phyloP scores from a whole-genome alignment of 2,329 filamentous ascomycete genomes.

The Sclerotinia trifoliorum region DNA sequence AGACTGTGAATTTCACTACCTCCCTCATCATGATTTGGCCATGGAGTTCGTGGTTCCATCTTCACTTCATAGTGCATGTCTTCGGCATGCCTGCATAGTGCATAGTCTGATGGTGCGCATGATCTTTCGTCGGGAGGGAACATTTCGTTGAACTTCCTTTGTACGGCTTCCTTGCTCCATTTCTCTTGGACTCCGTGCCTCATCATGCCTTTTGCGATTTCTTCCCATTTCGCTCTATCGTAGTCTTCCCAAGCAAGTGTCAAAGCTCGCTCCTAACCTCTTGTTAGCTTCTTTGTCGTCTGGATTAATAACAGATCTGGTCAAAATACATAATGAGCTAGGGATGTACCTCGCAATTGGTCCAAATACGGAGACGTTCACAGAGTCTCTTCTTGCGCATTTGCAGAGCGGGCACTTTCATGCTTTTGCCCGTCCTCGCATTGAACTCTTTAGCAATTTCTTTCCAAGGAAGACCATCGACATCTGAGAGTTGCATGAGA shows the following conservation, averaged over 20 bases:
- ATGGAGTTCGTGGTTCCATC: slow-evolving; percentile 13
- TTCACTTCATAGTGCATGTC: background rate
- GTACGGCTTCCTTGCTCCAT: slow-evolving; percentile 40
- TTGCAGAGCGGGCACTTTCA: slow-evolving; percentile 41
- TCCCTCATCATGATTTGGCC: slow-evolving; percentile 10
- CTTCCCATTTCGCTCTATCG: slow-evolving; percentile 39
- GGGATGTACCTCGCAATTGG: slow-evolving; percentile 30
- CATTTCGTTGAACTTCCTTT: slow-evolving; percentile 41
- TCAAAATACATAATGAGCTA: slow-evolving; percentile 19
- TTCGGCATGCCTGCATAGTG: background rate
- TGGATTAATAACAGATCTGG: slow-evolving; percentile 23
- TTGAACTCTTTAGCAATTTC: slow-evolving; percentile 38
- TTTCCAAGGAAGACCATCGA: slow-evolving; percentile 41
- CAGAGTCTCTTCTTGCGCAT: slow-evolving; percentile 43
- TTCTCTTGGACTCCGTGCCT: slow-evolving; percentile 39
- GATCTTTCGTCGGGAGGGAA: slow-evolving; percentile 22
- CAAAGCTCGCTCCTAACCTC: slow-evolving; percentile 37
- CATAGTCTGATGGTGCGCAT: background rate
- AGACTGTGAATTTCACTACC: slow-evolving; percentile 6
- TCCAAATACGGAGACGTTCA: slow-evolving; percentile 38
- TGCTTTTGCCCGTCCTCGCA: slow-evolving; percentile 36
- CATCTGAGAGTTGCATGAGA: slow-evolving; percentile 40
- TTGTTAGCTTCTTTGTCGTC: slow-evolving; percentile 18
- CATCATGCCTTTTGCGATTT: slow-evolving; percentile 39
- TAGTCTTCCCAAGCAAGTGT: slow-evolving; percentile 38